Base-by-base conservation (phyloP, 129 eudicot species). In the Deinandra increscens region DNA sequence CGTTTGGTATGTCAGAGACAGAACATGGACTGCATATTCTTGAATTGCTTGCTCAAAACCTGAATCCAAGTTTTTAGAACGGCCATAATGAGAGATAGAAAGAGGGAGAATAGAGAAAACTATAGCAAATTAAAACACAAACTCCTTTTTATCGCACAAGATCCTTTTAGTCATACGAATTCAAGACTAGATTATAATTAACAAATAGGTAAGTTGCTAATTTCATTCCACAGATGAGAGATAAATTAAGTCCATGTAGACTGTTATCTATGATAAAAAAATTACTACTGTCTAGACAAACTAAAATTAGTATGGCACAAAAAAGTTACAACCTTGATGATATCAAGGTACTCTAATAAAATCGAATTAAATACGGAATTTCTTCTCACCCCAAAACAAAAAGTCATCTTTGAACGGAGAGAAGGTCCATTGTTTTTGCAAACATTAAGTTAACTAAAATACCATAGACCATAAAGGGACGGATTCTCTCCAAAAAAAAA, bases 11-110 rank as follows among this genome's bases (percentile, higher is more conserved):
- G 97, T 85, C 64, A 94, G 75, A 45, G 97, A 89, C 39, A 94
- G 87, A 54, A 90, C 89, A 77, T 94, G 96, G 44, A 94, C 65
- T 7, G 97, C 97, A 77, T 94, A 94, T 41, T 78, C 80, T 73
- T 84, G 99, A 74, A 94, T 78, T 64, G 99, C 96, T 83, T 82
- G 87, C 72, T 94, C 97, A 72, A 94, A 94, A 50, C 99, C 99
- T 93, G 74, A 64, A 76, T 66, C 19, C 26, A 33, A 41, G 38
- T 42, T 22, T 41, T 72, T 31, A 14, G 4, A 48, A 48, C 46
- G 22, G 56, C 42, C 64, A 9, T 54, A 9, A 29, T 15, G 29
- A 29, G 42, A 0, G 20, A n/a, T n/a, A n/a, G n/a, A n/a, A n/a
- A 46, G n/a, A 43, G 13, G 11, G 50, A 45, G 50, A 45, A 3